phyloP scores from a whole-genome alignment of 2,329 filamentous ascomycete genomes.

The Colletotrichum phormii region DNA sequence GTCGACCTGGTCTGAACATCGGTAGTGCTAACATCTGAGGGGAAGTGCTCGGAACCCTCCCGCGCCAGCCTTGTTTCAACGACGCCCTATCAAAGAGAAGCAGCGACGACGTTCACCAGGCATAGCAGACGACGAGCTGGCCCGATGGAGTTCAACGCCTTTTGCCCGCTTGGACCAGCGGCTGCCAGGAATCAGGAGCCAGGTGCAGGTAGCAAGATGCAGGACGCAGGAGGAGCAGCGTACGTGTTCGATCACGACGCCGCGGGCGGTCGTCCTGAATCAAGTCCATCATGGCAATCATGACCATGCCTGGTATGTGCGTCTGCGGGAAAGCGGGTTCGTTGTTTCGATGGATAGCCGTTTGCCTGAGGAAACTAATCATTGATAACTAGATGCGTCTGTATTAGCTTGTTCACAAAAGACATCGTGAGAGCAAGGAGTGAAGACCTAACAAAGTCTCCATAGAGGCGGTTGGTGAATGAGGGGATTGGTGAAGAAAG shows the following conservation, averaged over 20 bases:
- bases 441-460: slow-evolving; percentile 7
- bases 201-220: not conserved
- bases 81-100: slow-evolving; percentile 21
- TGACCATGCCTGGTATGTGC: slow-evolving; percentile 1
- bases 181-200: not conserved
- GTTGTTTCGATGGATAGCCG: not conserved
- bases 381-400: not conserved
- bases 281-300: slow-evolving; percentile 2
- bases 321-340: slow-evolving; percentile 15
- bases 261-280: not conserved
- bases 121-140: not conserved
- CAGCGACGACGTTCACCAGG: not conserved
- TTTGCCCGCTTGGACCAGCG: not conserved
- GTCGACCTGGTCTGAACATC: slow-evolving; percentile 5
- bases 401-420: not conserved
- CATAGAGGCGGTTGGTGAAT: not conserved
- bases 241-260: slow-evolving; percentile 1
- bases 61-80: slow-evolving; percentile 29
- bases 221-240: not conserved
- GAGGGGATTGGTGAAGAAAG: slow-evolving; percentile 27
- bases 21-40: not conserved
- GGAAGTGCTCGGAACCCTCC: slow-evolving; percentile 5
- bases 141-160: not conserved
- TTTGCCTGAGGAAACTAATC: not conserved
- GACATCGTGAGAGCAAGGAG: not conserved